Conservation (phyloP, 192 early-diverging fungal species). For the Backusella parvicylindrica region DNA sequence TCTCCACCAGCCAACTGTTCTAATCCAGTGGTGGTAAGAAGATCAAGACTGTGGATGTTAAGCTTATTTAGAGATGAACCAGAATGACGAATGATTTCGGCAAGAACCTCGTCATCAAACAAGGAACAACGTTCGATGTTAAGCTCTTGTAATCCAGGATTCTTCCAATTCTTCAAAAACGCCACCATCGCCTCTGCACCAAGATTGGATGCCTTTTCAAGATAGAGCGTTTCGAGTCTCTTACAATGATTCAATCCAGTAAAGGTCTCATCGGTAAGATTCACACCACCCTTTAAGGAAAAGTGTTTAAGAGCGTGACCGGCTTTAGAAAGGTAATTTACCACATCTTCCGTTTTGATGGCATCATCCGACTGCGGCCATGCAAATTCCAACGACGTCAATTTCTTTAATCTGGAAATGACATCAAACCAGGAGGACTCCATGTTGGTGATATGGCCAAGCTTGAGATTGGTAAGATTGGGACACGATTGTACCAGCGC, state of each 20-base stretch:
- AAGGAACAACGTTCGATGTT: conserved; percentile 61
- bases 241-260: conserved; percentile 52
- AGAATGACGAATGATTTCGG: conserved; percentile 56
- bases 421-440: conserved; percentile 44
- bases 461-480: conserved; percentile 43
- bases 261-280: conserved; percentile 50
- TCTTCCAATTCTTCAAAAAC: conserved; percentile 41
- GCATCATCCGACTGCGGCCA: conserved; percentile 10
- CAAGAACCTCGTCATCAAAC: conserved; percentile 60
- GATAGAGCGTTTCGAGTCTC: conserved; percentile 55
- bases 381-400: conserved; percentile 35
- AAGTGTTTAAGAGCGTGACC: conserved; percentile 48
- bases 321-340: conserved; percentile 39
- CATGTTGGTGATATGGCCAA: conserved; percentile 44
- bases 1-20: conserved; percentile 41
- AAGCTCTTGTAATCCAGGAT: conserved; percentile 44
- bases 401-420: conserved; percentile 39
- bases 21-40: conserved; percentile 55
- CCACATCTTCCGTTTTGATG: conserved; percentile 43
- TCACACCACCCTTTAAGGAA: conserved; percentile 46
- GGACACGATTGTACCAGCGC: conserved; percentile 38
- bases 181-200: conserved; percentile 51
- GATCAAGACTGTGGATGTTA: conserved; percentile 69
- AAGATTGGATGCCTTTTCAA: conserved; percentile 61
- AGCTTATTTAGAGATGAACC: conserved; percentile 51